Evolutionary conservation across 2,329 filamentous ascomycete genomes (phyloP), one percentile per base, ranked within the genome.

Genomic region (Balansia obtecta): DNA sequence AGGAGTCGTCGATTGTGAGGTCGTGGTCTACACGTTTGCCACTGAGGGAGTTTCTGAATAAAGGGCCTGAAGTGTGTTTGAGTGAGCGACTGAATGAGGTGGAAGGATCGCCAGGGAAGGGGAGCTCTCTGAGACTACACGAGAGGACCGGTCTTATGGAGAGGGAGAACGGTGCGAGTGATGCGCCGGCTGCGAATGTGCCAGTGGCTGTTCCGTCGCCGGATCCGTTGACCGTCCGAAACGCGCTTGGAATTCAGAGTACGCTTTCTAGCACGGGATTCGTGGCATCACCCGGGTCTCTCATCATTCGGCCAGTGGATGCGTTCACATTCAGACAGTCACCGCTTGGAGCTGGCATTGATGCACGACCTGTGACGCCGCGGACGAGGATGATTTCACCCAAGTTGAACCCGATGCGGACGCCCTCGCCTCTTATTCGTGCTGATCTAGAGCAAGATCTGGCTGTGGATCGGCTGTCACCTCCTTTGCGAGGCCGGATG

Each of bases 11-110:
- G 1, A 69, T 68, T 0, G 67, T 77, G 4, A 66, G 76, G 3
- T 65, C 77, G 0, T 77, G 79, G 67, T 68, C 76, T 42, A 72
- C 71, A 18, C 68, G 73, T 54, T 53, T 77, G 50, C 64, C 73
- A n/a, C 63, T 80, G 27, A 58, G 69, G 50, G 72, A 80, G 1
- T 83, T 81, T 45, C 57, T 83, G 1, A 61, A 64, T 3, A 75
- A 75, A 22, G 80, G 80, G 0, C 77, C 79, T 0, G 73, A 79
- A 8, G 63, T 62, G 16, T 82, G 78, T 53, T 58, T 83, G 5
- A 68, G 69, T 12, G 75, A 79, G 50, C 66, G 80, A 12, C 54
- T 83, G 15, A 72, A 65, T 30, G 67, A 69, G 50, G 63, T 64
- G 0, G 64, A 68, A 10, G 56, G 55, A 0, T 60, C 64, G 3